A percentile compares a stretch with the other conserved stretches of the same genome.
phyloP scores from a whole-genome alignment of 2,329 filamentous ascomycete genomes.

The Phoma sp. region DNA sequence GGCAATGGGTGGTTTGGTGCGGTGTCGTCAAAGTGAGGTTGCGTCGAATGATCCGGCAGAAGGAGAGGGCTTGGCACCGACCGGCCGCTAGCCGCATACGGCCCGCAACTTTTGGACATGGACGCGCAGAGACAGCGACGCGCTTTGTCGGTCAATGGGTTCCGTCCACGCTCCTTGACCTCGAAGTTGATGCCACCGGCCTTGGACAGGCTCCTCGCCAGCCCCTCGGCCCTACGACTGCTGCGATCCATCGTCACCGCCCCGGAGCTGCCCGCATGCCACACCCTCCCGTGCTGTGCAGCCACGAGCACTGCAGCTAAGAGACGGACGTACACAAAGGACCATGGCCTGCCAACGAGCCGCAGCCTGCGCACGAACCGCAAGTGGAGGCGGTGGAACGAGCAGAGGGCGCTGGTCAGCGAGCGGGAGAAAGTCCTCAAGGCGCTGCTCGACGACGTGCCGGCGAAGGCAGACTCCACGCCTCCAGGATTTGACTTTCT shows the following conservation, averaged over 20 bases:
- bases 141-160: constrained; percentile 32
- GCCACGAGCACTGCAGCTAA: constrained; percentile 11
- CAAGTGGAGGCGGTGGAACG: constrained; percentile 27
- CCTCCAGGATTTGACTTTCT: not conserved
- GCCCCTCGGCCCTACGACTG: constrained; percentile 52
- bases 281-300: constrained; percentile 25
- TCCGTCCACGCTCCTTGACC: constrained; percentile 15
- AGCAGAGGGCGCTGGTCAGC: constrained; percentile 6
- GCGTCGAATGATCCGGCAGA: constrained; percentile 37
- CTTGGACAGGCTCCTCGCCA: constrained; percentile 55
- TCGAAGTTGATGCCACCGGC: constrained; percentile 53
- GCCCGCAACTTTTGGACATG: constrained; percentile 11
- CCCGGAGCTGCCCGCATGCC: constrained; percentile 30
- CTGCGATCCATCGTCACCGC: constrained; percentile 44
- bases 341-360: constrained; percentile 1
- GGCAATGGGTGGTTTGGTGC: constrained; percentile 45
- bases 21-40: constrained; percentile 36
- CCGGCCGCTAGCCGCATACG: constrained; percentile 23
- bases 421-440: constrained; percentile 18
- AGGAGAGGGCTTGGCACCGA: constrained; percentile 15
- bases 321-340: constrained; percentile 25
- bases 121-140: not conserved
- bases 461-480: not conserved
- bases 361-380: constrained; percentile 2
- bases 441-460: constrained; percentile 15